These are phyloP conservation scores for Agaricus sinodeliciosus DNA, from an alignment of 768 basidiomycete species.

Conservation along the genomic window DNA sequence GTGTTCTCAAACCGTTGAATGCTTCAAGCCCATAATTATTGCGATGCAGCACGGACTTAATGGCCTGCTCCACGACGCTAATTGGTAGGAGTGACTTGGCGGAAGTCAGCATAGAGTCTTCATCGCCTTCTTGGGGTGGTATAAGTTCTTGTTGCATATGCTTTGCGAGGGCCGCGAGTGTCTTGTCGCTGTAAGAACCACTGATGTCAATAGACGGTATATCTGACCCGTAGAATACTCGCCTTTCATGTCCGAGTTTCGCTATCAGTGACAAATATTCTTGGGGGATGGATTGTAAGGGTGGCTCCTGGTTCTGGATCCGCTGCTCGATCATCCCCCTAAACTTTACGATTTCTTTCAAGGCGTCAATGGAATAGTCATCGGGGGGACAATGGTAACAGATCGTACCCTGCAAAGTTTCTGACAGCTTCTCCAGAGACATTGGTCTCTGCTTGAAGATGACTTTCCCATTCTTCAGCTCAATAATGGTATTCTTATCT, in stretches of 20 bases:
- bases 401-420: slow-evolving; percentile 69
- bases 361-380: slow-evolving; percentile 10
- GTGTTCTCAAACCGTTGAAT: slow-evolving; percentile 40
- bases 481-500: slow-evolving; percentile 41
- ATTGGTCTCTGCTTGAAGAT: slow-evolving; percentile 69
- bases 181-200: slow-evolving; percentile 57
- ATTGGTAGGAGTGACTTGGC: slow-evolving; percentile 37
- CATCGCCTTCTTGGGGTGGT: slow-evolving; percentile 56
- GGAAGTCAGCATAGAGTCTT: slow-evolving; percentile 29
- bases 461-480: slow-evolving; percentile 73
- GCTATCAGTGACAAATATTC: slow-evolving; percentile 71
- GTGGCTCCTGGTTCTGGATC: slow-evolving; percentile 36
- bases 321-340: slow-evolving; percentile 62
- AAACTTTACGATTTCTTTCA: slow-evolving; percentile 68
- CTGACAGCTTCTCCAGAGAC: slow-evolving; percentile 72
- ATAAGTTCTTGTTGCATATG: slow-evolving; percentile 64
- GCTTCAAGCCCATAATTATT: slow-evolving; percentile 78
- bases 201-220: neutral
- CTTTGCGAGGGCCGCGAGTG: slow-evolving; percentile 53
- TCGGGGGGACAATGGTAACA: neutral
- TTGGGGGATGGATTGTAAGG: slow-evolving; percentile 56
- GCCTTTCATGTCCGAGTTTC: slow-evolving; percentile 87
- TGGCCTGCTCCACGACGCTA: slow-evolving; percentile 55
- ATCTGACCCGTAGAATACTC: slow-evolving; percentile 8
- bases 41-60: slow-evolving; percentile 57